Percentiles rank a stretch among this genome's conserved stretches.
phyloP scores from a whole-genome alignment of 169 alveolate species.

The Perkinsus olseni region DNA sequence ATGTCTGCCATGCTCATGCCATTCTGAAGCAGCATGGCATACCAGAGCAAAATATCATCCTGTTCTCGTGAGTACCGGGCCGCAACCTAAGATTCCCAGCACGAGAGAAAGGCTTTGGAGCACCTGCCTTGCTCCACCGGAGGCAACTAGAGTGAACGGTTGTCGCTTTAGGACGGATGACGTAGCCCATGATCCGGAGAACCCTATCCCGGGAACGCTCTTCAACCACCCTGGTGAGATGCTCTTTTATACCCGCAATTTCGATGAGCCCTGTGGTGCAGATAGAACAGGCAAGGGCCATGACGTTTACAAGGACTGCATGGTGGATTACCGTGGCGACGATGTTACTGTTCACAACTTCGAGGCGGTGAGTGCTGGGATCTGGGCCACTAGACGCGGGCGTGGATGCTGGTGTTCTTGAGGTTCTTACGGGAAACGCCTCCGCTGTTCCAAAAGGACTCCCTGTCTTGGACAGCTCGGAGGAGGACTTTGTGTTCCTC shows the following conservation, averaged over 20 bases:
- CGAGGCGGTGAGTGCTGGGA: constrained; percentile 45
- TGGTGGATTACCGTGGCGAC: constrained; percentile 56
- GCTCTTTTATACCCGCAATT: too few species aligned
- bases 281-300: constrained; percentile 25
- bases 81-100: too few species aligned
- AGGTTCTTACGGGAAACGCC: constrained; percentile 21
- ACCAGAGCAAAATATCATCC: constrained; percentile 52
- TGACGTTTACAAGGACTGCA: constrained; percentile 67
- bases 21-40: constrained; percentile 50
- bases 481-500: constrained; percentile 51
- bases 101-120: too few species aligned
- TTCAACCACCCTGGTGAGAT: constrained; percentile 50
- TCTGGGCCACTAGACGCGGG: too few species aligned
- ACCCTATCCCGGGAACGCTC: constrained; percentile 61
- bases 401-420: constrained; percentile 27
- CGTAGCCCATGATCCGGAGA: constrained; percentile 46
- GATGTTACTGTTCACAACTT: constrained; percentile 62
- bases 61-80: constrained; percentile 44
- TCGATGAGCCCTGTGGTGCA: too few species aligned
- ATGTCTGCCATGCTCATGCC: constrained; percentile 66
- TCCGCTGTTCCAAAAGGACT: background rate
- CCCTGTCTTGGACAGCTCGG: constrained; percentile 43
- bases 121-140: too few species aligned
- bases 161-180: constrained; percentile 42
- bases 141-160: too few species aligned